phyloP scores from a whole-genome alignment of 192 early-diverging fungal species.

The Jimgerdemannia lactiflua region DNA sequence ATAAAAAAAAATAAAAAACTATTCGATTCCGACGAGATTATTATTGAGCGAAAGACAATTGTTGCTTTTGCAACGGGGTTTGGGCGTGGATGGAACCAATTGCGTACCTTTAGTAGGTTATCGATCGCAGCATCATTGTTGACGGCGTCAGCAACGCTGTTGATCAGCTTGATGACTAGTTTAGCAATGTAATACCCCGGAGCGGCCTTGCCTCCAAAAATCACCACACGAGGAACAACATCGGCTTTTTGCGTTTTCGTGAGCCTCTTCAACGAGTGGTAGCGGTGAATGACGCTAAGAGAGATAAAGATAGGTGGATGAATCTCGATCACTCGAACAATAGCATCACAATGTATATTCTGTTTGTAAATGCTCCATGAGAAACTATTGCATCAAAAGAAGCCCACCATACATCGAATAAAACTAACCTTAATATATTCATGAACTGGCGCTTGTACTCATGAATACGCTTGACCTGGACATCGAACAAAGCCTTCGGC shows the following conservation, averaged over 20 bases:
- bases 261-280: slow-evolving; percentile 83
- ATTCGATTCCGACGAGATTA: no score
- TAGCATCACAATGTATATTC: no score
- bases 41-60: no score
- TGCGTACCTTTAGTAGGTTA: slow-evolving; percentile 69
- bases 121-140: slow-evolving; percentile 83
- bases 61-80: no score
- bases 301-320: no score
- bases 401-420: neutral
- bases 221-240: slow-evolving; percentile 81
- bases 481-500: slow-evolving; percentile 92
- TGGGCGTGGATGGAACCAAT: no score
- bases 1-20: no score
- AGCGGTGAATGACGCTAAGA: slow-evolving; percentile 92
- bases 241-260: slow-evolving; percentile 57
- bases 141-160: slow-evolving; percentile 84
- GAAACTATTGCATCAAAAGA: no score
- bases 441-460: slow-evolving; percentile 99
- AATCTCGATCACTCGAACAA: no score
- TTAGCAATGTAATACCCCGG: slow-evolving; percentile 99
- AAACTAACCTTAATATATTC: slow-evolving; percentile 81
- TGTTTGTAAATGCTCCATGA: no score
- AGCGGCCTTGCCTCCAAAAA: slow-evolving; percentile 97
- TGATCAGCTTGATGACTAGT: slow-evolving; percentile 98
- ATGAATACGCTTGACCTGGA: slow-evolving; percentile 98